Base-by-base conservation (phyloP, 208 protist species). In the Wallacemonas sp. region DNA sequence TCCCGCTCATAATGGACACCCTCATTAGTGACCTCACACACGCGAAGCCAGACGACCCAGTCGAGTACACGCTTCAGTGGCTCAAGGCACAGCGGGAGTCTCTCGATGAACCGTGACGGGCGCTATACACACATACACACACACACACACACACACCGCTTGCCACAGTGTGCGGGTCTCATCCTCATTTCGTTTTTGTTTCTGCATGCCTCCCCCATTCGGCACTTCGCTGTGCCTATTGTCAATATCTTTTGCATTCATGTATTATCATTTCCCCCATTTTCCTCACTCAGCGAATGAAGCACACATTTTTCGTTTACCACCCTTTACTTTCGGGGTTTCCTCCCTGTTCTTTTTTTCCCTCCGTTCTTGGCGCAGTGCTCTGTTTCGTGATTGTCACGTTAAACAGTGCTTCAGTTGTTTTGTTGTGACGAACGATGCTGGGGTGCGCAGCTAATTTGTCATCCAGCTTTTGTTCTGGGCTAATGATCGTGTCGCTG, bases 31-130 rank as follows among this genome's bases (percentile, higher is more conserved):
- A 74, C 21, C 58, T 95, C 1, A 48, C 93, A 32, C 61, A 69
- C 2, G 74, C 80, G 6, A 69, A 60, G 19, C 89, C 89, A 12
- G 73, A 68, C 41, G 68, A 90, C 55, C 74, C 83, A 5, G 72
- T 90, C 0, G 63, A 72, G 12, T 93, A 79, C 61, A 83, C 88
- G 49, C 44, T 83, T 3, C 61, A 73, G 24, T 90, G 87, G 80
- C 70, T 95, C 61, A 80, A 74, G 24, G 44, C 12, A 16, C 68
- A 72, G 36, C 65, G 80, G 17, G 55, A 68, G 16, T 49, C 38
- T 29, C 8, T 80, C n/a, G 39, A 27, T 9, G 29, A 69, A 54
- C 1, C 44, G 29, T 52, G 60, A 29, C 17, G 11, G n/a, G 27
- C 23, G 8, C 23, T 30, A 14, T 29, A 41, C 24, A 21, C n/a